phyloP scores from a whole-genome alignment of 371 early-diverging fungal genomes.

The Sporodiniella umbellata region DNA sequence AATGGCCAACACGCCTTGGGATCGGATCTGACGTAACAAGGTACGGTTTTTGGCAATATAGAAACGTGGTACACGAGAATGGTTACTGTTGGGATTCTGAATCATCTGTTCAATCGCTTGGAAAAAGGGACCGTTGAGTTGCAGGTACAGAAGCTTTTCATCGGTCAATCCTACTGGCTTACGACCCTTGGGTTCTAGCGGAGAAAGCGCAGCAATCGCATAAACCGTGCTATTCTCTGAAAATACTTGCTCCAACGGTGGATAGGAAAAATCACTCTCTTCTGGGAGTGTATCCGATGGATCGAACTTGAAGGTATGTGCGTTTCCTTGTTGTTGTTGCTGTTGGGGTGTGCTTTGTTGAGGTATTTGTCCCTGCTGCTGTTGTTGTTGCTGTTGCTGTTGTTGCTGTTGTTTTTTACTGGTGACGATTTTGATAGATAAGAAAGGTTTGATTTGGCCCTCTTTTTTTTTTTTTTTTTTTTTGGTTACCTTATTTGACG shows the following conservation, averaged over 20 bases:
- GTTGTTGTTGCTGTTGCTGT: too few relatives aligned
- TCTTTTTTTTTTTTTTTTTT: too few relatives aligned
- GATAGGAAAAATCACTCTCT: slow-evolving; percentile 31
- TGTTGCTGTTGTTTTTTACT: slow-evolving; percentile 15
- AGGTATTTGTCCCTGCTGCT: too few relatives aligned
- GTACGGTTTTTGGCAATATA: slow-evolving; percentile 48
- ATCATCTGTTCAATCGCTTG: slow-evolving; percentile 39
- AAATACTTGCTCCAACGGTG: slow-evolving; percentile 25
- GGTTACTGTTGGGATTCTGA: slow-evolving; percentile 17
- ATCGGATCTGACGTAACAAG: slow-evolving; percentile 30
- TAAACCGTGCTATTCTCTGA: slow-evolving; percentile 36
- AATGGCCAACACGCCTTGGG: slow-evolving; percentile 37
- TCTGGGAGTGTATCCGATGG: slow-evolving; percentile 24
- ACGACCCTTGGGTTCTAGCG: slow-evolving; percentile 32
- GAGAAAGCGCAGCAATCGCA: slow-evolving; percentile 38
- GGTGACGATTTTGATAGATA: too few relatives aligned
- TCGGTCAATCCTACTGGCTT: slow-evolving; percentile 25
- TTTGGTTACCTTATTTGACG: slow-evolving; percentile 26
- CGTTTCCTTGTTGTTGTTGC: slow-evolving; percentile 2
- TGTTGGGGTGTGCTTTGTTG: too few relatives aligned
- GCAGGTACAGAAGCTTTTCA: slow-evolving; percentile 32
- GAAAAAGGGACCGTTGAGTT: slow-evolving; percentile 44
- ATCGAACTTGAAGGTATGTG: slow-evolving; percentile 29
- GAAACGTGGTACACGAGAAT: slow-evolving; percentile 33
- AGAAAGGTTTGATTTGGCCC: too few relatives aligned